phyloP scores from a whole-genome alignment of 352 stramenopile genomes.

The Globisporangium recalcitrans region DNA sequence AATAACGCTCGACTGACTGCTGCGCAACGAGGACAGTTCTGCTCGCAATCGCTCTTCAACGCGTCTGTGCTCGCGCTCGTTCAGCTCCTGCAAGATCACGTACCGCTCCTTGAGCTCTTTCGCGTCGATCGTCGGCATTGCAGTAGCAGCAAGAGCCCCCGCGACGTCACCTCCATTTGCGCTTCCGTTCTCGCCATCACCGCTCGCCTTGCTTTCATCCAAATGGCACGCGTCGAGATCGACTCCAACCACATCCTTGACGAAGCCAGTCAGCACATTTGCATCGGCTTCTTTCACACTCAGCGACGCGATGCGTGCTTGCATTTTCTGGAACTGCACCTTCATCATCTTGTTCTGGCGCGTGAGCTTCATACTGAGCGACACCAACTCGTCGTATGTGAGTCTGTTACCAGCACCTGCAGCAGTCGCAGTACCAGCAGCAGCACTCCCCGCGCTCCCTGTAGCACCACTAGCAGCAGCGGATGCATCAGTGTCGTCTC shows the following conservation, averaged over 20 bases:
- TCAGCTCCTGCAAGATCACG: constrained; percentile 34
- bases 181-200: constrained; percentile 4
- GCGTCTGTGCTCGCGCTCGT: constrained; percentile 31
- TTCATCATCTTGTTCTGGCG: constrained; percentile 88
- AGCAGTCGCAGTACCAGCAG: background rate
- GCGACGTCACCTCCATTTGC: constrained; percentile 9
- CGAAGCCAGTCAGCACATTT: constrained; percentile 43
- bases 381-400: constrained; percentile 80
- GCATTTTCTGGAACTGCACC: constrained; percentile 73
- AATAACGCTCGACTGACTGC: constrained; percentile 16
- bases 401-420: constrained; percentile 19
- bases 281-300: constrained; percentile 41
- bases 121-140: constrained; percentile 36
- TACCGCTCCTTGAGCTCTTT: constrained; percentile 45
- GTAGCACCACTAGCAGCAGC: constrained; percentile 1
- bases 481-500: background rate
- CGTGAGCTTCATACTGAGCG: constrained; percentile 86
- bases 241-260: constrained; percentile 60
- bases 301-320: constrained; percentile 38
- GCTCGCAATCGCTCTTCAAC: constrained; percentile 14
- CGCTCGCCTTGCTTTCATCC: constrained; percentile 13
- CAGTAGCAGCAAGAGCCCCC: background rate
- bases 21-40: constrained; percentile 11
- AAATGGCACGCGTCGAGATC: constrained; percentile 53
- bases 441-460: background rate